Evolutionary conservation across 2,329 filamentous ascomycete genomes (phyloP).

Genomic region (Phialophora chinensis): DNA sequence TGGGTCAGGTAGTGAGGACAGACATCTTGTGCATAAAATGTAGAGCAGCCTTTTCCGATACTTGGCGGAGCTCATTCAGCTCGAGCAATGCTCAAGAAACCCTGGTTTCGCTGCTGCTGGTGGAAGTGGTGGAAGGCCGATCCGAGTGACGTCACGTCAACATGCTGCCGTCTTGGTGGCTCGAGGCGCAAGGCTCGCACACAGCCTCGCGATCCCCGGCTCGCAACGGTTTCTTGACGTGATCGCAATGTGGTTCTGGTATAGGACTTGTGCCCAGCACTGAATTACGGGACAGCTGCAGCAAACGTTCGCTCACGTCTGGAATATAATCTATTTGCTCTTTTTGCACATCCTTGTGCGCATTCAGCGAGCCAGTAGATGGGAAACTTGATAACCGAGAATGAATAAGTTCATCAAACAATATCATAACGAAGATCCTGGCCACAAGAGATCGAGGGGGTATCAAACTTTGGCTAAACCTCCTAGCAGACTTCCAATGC

Average conservation of each 20-base stretch:
- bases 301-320: background rate
- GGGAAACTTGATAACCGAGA: background rate
- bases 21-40: background rate
- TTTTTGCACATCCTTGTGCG: background rate
- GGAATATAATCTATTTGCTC: background rate
- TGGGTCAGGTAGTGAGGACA: background rate
- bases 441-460: background rate
- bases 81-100: background rate
- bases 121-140: background rate
- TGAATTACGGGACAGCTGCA: background rate
- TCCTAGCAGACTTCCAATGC: background rate
- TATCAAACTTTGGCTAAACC: background rate
- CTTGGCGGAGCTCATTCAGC: background rate
- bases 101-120: background rate
- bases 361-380: background rate
- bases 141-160: slow-evolving; percentile 3
- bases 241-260: background rate
- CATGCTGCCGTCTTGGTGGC: background rate
- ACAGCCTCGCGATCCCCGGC: background rate
- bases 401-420: background rate
- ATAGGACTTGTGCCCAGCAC: background rate
- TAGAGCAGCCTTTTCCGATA: background rate
- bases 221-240: background rate
- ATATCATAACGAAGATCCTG: background rate
- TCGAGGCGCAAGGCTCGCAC: background rate